Evolutionary conservation across 2,329 filamentous ascomycete species (phyloP).

Genomic region (Talaromyces sp.): DNA sequence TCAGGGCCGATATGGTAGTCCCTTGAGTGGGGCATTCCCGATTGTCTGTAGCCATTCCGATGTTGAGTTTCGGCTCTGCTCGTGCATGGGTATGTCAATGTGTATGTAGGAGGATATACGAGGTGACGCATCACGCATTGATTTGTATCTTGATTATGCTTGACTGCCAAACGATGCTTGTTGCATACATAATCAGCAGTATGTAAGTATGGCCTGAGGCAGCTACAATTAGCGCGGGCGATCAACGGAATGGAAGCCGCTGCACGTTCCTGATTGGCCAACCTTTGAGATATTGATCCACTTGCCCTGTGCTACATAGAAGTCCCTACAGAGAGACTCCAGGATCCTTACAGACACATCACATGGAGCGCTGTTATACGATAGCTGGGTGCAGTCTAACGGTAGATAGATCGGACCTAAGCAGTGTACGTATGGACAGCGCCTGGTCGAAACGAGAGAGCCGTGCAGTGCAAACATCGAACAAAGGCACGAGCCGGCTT

Average conservation of each 20-base stretch:
- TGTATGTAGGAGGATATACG: neutral
- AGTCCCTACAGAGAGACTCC: neutral
- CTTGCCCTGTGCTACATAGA: neutral
- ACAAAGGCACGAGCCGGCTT: slow-evolving; percentile 6
- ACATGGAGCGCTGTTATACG: neutral
- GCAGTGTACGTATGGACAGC: neutral
- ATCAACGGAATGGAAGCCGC: neutral
- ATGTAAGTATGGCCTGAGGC: neutral
- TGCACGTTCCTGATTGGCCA: neutral
- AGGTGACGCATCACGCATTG: neutral
- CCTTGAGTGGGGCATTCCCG: neutral
- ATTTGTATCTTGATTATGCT: neutral
- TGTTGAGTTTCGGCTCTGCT: neutral
- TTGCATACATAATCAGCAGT: neutral
- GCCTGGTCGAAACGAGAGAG: neutral
- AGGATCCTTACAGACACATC: neutral
- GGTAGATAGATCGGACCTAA: neutral
- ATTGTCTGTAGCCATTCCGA: neutral
- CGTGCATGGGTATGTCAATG: neutral
- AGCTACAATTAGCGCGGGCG: neutral
- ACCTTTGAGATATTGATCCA: neutral
- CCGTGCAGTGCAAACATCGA: neutral
- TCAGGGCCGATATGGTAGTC: slow-evolving; percentile 2
- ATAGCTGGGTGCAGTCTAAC: neutral
- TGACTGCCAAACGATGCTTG: neutral